These are phyloP conservation scores for Novymonas esmeraldas DNA, from an alignment of 208 protist genomes.

Conservation along the genomic window DNA sequence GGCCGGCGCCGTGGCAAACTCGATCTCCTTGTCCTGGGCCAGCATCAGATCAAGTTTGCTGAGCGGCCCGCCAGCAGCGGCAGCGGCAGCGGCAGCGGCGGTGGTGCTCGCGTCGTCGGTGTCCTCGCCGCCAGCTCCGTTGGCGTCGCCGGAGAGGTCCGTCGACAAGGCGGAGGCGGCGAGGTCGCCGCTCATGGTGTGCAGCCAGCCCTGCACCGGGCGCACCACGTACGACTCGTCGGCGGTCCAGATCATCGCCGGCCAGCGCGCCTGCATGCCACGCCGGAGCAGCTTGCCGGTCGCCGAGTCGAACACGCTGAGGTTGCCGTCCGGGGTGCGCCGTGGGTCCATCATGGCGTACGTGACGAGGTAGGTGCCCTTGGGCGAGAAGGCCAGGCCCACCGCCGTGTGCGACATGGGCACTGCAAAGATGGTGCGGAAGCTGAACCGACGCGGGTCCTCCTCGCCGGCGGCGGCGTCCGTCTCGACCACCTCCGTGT, in stretches of 20 bases:
- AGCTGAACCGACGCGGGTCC: conserved; percentile 19
- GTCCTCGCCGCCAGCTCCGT: conserved; percentile 17
- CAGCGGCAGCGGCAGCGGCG: background rate
- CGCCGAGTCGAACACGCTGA: conserved; percentile 62
- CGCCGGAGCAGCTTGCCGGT: conserved; percentile 60
- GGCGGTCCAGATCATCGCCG: conserved; percentile 74
- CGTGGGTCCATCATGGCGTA: conserved; percentile 84
- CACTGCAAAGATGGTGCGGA: conserved; percentile 62
- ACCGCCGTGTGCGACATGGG: conserved; percentile 68
- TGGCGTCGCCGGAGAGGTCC: conserved; percentile 9
- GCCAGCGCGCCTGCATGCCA: conserved; percentile 82
- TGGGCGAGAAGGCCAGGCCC: conserved; percentile 66
- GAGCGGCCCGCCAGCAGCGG: conserved; percentile 28
- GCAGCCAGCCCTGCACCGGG: conserved; percentile 71
- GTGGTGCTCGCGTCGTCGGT: background rate
- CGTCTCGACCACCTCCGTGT: conserved; percentile 57
- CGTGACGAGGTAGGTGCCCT: conserved; percentile 71
- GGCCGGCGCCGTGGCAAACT: conserved; percentile 55
- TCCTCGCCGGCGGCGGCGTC: conserved; percentile 19
- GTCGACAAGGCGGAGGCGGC: conserved; percentile 9
- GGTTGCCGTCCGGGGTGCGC: conserved; percentile 77
- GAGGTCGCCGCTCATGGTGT: conserved; percentile 65
- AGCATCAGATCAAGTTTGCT: conserved; percentile 81
- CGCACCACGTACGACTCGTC: conserved; percentile 71
- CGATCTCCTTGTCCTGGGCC: conserved; percentile 81